phyloP scores from a whole-genome alignment of 768 basidiomycete genomes.

The Neoboletus subvelutipes region DNA sequence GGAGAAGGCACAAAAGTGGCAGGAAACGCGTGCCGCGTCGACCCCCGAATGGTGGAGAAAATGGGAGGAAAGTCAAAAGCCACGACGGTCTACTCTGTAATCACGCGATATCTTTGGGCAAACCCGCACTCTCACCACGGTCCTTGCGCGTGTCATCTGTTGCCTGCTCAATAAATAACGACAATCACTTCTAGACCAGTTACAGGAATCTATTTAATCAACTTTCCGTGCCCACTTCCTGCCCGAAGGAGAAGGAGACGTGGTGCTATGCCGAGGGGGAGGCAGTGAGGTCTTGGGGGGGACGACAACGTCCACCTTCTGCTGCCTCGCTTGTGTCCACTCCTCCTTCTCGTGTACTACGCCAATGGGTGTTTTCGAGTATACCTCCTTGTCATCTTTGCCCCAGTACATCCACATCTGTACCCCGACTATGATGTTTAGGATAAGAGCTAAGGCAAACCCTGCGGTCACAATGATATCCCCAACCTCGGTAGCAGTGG shows the following conservation, averaged over 20 bases:
- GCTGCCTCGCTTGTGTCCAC: conserved; percentile 25
- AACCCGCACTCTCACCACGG: background rate
- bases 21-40: conserved; percentile 21
- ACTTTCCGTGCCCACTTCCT: conserved; percentile 76
- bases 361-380: conserved; percentile 19
- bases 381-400: conserved; percentile 39
- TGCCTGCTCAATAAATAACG: conserved; percentile 19
- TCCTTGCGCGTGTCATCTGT: background rate
- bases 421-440: conserved; percentile 80
- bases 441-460: conserved; percentile 75
- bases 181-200: conserved; percentile 9
- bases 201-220: conserved; percentile 44
- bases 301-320: conserved; percentile 44
- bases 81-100: conserved; percentile 6
- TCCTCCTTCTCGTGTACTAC: conserved; percentile 30
- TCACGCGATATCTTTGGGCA: background rate
- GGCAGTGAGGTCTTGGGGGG: conserved; percentile 42
- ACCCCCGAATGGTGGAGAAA: conserved; percentile 33
- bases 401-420: conserved; percentile 90
- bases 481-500: conserved; percentile 85
- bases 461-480: conserved; percentile 80
- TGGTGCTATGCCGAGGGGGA: conserved; percentile 40
- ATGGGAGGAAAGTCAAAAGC: conserved; percentile 27
- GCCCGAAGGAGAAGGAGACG: conserved; percentile 51
- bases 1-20: conserved; percentile 21